A percentile compares a stretch with the other conserved stretches of the same genome.
These are phyloP conservation scores for Phoma sp. DNA, from an alignment of 2,329 filamentous ascomycete genomes.

Conservation along the genomic window DNA sequence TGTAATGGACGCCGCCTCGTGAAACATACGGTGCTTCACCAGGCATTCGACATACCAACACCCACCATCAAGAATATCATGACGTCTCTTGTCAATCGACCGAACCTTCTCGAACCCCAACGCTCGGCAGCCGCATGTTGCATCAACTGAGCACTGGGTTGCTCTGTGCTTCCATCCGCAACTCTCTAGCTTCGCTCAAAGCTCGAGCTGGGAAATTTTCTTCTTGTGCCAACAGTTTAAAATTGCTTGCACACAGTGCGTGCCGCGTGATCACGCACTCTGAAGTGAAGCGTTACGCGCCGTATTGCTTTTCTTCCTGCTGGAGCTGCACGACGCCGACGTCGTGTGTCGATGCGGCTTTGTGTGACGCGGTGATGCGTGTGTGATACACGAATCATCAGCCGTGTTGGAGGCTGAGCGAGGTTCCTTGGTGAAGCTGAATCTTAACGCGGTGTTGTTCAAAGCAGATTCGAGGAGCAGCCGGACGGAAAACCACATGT, in stretches of 20 bases:
- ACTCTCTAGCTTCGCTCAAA: neutral
- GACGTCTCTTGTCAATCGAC: neutral
- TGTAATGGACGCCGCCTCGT: neutral
- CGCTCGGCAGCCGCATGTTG: neutral
- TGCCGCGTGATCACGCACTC: neutral
- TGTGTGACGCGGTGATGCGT: neutral
- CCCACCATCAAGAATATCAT: neutral
- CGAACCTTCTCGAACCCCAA: neutral
- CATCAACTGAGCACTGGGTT: neutral
- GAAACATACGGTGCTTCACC: conserved; percentile 6
- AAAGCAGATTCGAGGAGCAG: too few relatives aligned
- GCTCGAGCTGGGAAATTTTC: neutral
- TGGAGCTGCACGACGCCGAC: neutral
- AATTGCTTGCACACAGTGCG: neutral
- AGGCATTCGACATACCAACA: neutral
- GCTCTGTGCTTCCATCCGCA: conserved; percentile 1
- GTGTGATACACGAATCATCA: neutral
- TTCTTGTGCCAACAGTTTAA: neutral
- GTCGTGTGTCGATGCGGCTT: neutral
- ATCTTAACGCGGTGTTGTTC: neutral
- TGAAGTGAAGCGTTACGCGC: neutral
- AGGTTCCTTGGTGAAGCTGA: neutral
- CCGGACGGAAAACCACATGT: too few relatives aligned
- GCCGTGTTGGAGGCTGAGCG: neutral
- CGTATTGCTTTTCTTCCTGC: neutral